These are phyloP conservation scores for Ceratobasidium sp. DNA, from an alignment of 1,284 basidiomycete species.

Conservation along the genomic window DNA sequence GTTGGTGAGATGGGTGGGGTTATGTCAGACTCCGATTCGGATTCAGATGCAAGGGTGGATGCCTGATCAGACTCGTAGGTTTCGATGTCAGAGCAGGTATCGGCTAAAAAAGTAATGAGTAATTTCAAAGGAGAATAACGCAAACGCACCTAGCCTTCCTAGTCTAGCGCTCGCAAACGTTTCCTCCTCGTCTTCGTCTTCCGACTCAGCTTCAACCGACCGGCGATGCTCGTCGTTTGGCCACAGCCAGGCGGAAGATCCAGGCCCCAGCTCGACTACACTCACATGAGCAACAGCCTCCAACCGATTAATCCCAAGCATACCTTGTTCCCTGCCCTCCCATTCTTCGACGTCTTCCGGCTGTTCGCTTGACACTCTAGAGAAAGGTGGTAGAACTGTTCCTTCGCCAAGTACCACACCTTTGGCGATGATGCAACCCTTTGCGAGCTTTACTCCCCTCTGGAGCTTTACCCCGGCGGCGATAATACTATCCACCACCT, in stretches of 20 bases:
- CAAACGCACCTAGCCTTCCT: conserved; percentile 28
- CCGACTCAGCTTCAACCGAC: conserved; percentile 44
- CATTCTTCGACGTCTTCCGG: conserved; percentile 43
- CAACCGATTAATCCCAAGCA: neutral
- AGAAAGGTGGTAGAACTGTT: conserved; percentile 71
- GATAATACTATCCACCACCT: conserved; percentile 77
- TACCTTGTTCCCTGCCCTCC: conserved; percentile 51
- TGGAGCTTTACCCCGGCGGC: conserved; percentile 76
- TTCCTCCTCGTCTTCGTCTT: conserved; percentile 46
- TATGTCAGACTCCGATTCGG: conserved; percentile 48
- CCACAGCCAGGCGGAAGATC: conserved; percentile 39
- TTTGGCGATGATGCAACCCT: conserved; percentile 79
- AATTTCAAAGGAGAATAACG: neutral
- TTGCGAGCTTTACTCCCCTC: conserved; percentile 64
- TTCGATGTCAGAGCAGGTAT: conserved; percentile 35
- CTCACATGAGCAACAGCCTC: neutral
- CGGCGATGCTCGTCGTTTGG: conserved; percentile 37
- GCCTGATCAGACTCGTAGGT: conserved; percentile 44
- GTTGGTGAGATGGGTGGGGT: conserved; percentile 47
- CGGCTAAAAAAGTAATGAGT: conserved; percentile 12
- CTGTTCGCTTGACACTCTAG: conserved; percentile 65
- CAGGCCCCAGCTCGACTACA: conserved; percentile 32
- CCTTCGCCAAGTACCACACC: conserved; percentile 77
- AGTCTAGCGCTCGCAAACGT: conserved; percentile 40
- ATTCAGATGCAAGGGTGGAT: conserved; percentile 50